Conservation (phyloP, 148 eudicot genomes). For the Fagopyrum esculentum region DNA sequence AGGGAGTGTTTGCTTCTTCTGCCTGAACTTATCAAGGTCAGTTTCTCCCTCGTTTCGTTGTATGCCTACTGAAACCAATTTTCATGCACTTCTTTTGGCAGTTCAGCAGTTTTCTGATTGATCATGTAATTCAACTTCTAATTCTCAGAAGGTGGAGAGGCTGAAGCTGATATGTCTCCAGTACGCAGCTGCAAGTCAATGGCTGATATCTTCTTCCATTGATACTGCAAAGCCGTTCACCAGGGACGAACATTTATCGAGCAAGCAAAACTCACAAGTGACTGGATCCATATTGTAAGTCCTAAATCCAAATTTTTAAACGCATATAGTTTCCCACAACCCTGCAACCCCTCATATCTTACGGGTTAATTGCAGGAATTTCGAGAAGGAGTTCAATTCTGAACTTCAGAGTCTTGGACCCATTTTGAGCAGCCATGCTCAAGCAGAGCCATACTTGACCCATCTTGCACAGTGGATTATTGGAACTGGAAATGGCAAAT, state of each 20-base stretch:
- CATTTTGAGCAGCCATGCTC: slow-evolving; percentile 68
- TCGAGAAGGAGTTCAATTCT: slow-evolving; percentile 72
- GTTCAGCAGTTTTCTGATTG: neutral
- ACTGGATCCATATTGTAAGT: slow-evolving; percentile 64
- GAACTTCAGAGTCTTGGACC: slow-evolving; percentile 87
- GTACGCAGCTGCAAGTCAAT: slow-evolving; percentile 75
- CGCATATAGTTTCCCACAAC: neutral
- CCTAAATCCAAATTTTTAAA: neutral
- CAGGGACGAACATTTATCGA: slow-evolving; percentile 38
- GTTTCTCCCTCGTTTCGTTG: neutral
- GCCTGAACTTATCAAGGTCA: slow-evolving; percentile 85
- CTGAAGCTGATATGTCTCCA: slow-evolving; percentile 80
- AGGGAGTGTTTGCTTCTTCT: slow-evolving; percentile 96
- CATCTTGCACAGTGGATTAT: slow-evolving; percentile 94
- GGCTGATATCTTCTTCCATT: slow-evolving; percentile 66
- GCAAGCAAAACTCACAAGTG: slow-evolving; percentile 34
- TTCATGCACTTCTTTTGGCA: neutral
- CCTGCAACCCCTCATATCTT: neutral
- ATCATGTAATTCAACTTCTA: neutral
- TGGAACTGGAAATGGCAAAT: slow-evolving; percentile 57
- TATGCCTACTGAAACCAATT: neutral
- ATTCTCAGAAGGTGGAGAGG: slow-evolving; percentile 81
- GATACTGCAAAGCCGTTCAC: slow-evolving; percentile 33
- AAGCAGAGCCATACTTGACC: slow-evolving; percentile 81
- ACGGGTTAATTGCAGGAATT: slow-evolving; percentile 56